Base-by-base conservation (phyloP, 176 grass and related monocot species). In the Oryza coarctata region DNA sequence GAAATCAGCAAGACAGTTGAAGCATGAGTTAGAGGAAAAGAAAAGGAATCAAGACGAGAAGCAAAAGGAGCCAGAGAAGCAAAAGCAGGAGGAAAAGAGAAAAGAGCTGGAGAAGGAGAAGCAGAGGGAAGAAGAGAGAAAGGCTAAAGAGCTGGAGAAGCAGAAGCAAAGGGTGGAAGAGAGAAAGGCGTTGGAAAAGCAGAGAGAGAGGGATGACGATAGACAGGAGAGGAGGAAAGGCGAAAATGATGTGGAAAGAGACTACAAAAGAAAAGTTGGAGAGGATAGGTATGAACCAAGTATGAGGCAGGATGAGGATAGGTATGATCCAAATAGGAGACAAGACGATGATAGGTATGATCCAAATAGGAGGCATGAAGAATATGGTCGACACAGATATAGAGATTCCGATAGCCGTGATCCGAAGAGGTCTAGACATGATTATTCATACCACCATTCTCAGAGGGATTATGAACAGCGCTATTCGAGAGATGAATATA, bases 211-310 rank as follows among this genome's bases (percentile, higher is more conserved):
- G 72, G 91, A 82, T 44, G 68, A 63, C 87, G 52, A 67, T 49
- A 55, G 4, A 70, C 18, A 31, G 49, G 86, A 76, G n/a, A 68
- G 71, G 74, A 83, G 64, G 38, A 88, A 86, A 79, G 65, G 78
- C 27, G 71, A 80, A 83, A 40, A 57, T 69, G 62, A 64, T 70
- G 79, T 41, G 49, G 91, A 90, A 15, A 87, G 79, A 65, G 78
- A 82, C 35, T 20, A 60, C 83, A 82, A 86, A 36, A 87, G 87
- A 70, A 76, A 78, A 75, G 43, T 82, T 31, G 57, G 43, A 75
- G 89, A 94, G 71, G 87, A 88, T 81, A 92, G 85, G 69, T 87
- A 94, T 66, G 84, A 90, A 18, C 77, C 87, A 38, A 73, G 84
- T 62, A 80, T 44, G 58, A 87, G 73, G 49, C 69, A 63, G 71